These are phyloP conservation scores for Solanum infundibuliforme DNA, from an alignment of 257 asterid species.

Conservation along the genomic window DNA sequence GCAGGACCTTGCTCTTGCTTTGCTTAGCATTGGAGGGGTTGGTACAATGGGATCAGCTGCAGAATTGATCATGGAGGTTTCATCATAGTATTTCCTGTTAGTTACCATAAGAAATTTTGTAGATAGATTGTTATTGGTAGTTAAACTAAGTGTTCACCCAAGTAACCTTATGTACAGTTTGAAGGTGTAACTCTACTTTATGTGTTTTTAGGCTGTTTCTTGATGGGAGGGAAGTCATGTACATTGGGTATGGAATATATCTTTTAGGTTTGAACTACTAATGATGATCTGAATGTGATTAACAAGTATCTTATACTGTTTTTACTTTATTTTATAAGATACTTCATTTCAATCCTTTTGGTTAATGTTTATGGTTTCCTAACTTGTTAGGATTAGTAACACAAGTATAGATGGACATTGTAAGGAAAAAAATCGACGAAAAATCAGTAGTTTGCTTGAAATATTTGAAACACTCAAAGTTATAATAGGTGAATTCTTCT, in stretches of 20 bases:
- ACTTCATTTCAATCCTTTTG: background rate
- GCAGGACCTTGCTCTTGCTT: constrained; percentile 73
- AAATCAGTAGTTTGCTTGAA: background rate
- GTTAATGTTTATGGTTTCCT: background rate
- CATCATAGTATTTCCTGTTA: constrained; percentile 9
- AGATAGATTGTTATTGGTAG: constrained; percentile 11
- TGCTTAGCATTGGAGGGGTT: constrained; percentile 68
- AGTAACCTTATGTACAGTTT: constrained; percentile 2
- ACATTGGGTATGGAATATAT: background rate
- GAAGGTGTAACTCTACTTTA: background rate
- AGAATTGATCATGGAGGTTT: constrained; percentile 43
- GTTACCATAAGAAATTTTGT: constrained; percentile 26
- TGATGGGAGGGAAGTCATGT: background rate
- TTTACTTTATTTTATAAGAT: background rate
- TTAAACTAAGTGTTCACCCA: constrained; percentile 3
- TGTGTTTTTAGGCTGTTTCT: background rate
- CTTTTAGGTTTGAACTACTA: background rate
- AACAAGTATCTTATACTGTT: background rate
- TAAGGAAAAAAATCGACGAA: background rate
- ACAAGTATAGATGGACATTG: background rate
- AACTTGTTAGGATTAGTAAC: background rate
- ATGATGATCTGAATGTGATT: background rate
- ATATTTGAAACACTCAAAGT: background rate
- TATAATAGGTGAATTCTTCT: background rate
- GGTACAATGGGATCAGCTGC: constrained; percentile 85